Conservation (phyloP, 1,284 basidiomycete species). For the Baeospora myosura region DNA sequence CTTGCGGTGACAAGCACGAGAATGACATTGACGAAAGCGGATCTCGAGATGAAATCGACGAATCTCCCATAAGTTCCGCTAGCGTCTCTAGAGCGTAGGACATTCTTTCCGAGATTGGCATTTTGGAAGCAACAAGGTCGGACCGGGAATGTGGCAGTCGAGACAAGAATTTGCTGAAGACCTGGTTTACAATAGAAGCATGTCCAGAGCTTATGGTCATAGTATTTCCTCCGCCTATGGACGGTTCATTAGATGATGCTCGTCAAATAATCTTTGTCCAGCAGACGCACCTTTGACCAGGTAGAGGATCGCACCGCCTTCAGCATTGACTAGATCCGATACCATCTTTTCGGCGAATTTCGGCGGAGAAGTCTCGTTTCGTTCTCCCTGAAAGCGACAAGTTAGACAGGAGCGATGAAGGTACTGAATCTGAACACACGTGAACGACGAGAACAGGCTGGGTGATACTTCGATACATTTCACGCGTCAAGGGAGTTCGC, state of each 20-base stretch:
- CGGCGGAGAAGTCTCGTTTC: constrained; percentile 45
- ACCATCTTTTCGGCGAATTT: constrained; percentile 50
- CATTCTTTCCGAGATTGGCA: constrained; percentile 40
- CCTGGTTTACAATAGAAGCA: constrained; percentile 60
- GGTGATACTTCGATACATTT: constrained; percentile 42
- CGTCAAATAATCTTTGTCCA: too few relatives aligned
- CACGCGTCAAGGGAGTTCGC: constrained; percentile 44
- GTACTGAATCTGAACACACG: constrained; percentile 31
- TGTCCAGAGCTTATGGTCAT: constrained; percentile 42
- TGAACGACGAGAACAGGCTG: constrained; percentile 69
- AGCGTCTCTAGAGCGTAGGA: constrained; percentile 43
- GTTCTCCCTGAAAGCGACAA: constrained; percentile 43
- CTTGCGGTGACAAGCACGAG: constrained; percentile 50
- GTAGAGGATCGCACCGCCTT: constrained; percentile 44
- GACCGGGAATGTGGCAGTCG: constrained; percentile 44
- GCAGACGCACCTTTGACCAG: constrained; percentile 51
- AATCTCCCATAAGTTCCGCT: constrained; percentile 41
- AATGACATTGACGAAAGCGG: constrained; percentile 59
- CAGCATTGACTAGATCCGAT: constrained; percentile 40
- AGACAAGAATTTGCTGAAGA: constrained; percentile 53
- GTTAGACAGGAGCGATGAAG: background rate
- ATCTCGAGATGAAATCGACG: constrained; percentile 42
- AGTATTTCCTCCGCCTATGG: constrained; percentile 40
- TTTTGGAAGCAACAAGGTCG: constrained; percentile 30
- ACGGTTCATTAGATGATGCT: constrained; percentile 7